A percentile compares a stretch with the other conserved stretches of the same genome.
phyloP scores from a whole-genome alignment of 345 rosid genomes.

The Acer saccharum region DNA sequence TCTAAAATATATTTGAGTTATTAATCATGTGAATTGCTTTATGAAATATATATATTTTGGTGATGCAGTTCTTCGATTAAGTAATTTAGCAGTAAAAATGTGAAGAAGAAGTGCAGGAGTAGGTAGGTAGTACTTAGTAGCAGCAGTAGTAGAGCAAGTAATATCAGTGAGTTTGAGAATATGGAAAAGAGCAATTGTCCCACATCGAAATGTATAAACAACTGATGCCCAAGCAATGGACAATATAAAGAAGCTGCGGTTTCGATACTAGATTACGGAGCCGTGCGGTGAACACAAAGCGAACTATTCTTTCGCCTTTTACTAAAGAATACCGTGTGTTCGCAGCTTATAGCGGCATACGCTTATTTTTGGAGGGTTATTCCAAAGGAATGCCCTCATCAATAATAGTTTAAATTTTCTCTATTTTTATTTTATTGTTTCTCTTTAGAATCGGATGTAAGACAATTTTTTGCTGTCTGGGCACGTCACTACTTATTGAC shows the following conservation, averaged over 20 bases:
- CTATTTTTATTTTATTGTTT: too few species aligned
- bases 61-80: neutral
- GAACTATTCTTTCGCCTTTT: slow-evolving; percentile 67
- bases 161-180: too few species aligned
- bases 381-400: neutral
- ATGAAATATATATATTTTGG: too few species aligned
- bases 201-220: neutral
- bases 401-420: neutral
- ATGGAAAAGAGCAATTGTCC: neutral
- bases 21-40: neutral
- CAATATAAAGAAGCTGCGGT: neutral
- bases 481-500: too few species aligned
- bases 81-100: neutral
- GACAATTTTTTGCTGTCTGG: too few species aligned
- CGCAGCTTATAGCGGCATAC: slow-evolving; percentile 23
- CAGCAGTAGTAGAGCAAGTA: too few species aligned
- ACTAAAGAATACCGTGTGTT: slow-evolving; percentile 60
- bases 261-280: neutral
- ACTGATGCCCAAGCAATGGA: neutral
- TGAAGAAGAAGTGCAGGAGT: too few species aligned
- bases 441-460: too few species aligned
- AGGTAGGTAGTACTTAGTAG: too few species aligned
- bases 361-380: slow-evolving; percentile 34
- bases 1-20: neutral
- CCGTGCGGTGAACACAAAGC: slow-evolving; percentile 33